Percentiles rank a stretch among this genome's conserved stretches.
These are phyloP conservation scores for Theileria luwenshuni DNA, from an alignment of 169 alveolate species.

Conservation along the genomic window DNA sequence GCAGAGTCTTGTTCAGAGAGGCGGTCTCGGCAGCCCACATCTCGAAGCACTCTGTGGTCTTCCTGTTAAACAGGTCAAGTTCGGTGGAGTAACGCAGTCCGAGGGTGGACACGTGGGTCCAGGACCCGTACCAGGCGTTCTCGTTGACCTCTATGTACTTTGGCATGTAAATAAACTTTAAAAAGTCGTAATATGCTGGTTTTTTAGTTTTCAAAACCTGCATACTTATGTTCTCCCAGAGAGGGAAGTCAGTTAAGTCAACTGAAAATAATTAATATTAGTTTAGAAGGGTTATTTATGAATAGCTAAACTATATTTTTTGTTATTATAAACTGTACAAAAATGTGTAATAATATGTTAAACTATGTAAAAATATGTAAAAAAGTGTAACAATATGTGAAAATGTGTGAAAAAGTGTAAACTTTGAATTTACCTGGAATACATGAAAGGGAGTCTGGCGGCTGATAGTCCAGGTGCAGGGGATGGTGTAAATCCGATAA, in stretches of 20 bases:
- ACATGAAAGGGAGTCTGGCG: slow-evolving; percentile 56
- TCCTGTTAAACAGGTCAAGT: slow-evolving; percentile 72
- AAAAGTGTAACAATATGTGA: too few species aligned
- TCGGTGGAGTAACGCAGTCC: slow-evolving; percentile 78
- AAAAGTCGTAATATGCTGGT: slow-evolving; percentile 45
- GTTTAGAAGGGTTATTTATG: neutral
- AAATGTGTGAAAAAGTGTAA: too few species aligned
- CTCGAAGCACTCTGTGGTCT: slow-evolving; percentile 67
- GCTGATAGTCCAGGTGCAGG: slow-evolving; percentile 68
- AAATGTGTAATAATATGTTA: neutral
- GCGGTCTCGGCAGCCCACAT: slow-evolving; percentile 81
- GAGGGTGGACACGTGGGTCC: slow-evolving; percentile 83
- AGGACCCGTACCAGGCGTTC: slow-evolving; percentile 86
- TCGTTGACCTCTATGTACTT: slow-evolving; percentile 57
- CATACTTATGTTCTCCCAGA: slow-evolving; percentile 47
- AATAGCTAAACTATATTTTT: neutral
- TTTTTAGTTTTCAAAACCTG: slow-evolving; percentile 26
- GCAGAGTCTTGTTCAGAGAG: slow-evolving; percentile 61
- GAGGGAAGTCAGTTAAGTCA: slow-evolving; percentile 50
- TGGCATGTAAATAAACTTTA: slow-evolving; percentile 62
- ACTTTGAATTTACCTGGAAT: slow-evolving; percentile 49
- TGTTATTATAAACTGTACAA: neutral
- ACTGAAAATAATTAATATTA: slow-evolving; percentile 21
- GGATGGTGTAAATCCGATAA: slow-evolving; percentile 85
- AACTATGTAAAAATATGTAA: neutral